Percentiles rank a stretch among this genome's conserved stretches.
Conservation (phyloP, 148 eudicot genomes). For the Camellia lanceoleosa region DNA sequence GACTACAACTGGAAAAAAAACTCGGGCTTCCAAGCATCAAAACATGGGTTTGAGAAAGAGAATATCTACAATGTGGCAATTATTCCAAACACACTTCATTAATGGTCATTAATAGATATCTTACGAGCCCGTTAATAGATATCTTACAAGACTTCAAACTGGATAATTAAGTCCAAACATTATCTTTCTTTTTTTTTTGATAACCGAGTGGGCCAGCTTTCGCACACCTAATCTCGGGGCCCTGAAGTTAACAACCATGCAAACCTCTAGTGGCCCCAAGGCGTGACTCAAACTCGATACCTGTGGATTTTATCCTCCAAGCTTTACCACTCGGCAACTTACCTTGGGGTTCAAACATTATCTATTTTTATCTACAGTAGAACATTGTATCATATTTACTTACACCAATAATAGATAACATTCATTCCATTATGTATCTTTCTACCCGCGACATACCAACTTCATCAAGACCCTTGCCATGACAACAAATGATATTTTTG, state of each 20-base stretch:
- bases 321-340: no score
- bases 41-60: not conserved
- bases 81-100: not conserved
- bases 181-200: no score
- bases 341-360: not conserved
- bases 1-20: not conserved
- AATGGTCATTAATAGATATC: not conserved
- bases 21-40: not conserved
- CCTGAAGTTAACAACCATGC: no score
- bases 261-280: no score
- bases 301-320: no score
- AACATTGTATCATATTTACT: not conserved
- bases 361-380: not conserved
- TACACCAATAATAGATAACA: not conserved
- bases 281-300: no score
- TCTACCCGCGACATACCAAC: not conserved
- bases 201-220: no score
- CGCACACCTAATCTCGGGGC: no score
- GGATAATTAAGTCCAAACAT: constrained; percentile 4
- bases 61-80: not conserved
- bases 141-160: not conserved
- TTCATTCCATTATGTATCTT: not conserved
- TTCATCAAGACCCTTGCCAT: not conserved
- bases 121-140: not conserved
- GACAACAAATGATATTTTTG: not conserved